A percentile compares a stretch with the other conserved stretches of the same genome.
Conservation (phyloP, 2,329 filamentous ascomycete genomes). For the Colletotrichum tofieldiae region DNA sequence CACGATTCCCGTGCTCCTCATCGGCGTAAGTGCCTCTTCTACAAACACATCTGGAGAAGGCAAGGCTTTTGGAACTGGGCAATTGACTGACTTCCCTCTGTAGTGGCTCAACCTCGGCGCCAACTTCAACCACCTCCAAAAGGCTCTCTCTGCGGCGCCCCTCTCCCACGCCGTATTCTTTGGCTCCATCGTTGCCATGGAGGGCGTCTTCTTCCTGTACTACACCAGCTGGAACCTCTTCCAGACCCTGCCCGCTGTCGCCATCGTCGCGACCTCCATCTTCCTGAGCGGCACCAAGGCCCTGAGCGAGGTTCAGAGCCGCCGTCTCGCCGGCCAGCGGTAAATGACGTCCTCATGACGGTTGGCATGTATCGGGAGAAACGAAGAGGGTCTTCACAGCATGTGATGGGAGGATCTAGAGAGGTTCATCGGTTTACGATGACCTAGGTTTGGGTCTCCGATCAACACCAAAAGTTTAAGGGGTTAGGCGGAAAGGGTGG, state of each 20-base stretch:
- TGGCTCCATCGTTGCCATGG: constrained; percentile 88
- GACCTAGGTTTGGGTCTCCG: not conserved
- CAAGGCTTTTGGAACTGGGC: constrained; percentile 17
- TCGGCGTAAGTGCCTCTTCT: constrained; percentile 69
- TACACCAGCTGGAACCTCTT: constrained; percentile 94
- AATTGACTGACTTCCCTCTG: constrained; percentile 45
- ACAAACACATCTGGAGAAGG: not conserved
- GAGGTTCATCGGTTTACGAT: not conserved
- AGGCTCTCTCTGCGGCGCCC: constrained; percentile 83
- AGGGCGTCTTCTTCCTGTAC: constrained; percentile 95
- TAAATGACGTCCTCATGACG: constrained; percentile 49
- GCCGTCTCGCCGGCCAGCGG: constrained; percentile 82
- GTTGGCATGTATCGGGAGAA: not conserved
- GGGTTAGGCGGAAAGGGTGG: not conserved
- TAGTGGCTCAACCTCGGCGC: constrained; percentile 88
- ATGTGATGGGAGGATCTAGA: not conserved
- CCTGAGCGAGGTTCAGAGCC: constrained; percentile 91
- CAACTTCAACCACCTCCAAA: constrained; percentile 83
- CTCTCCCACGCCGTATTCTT: constrained; percentile 89
- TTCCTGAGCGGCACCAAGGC: constrained; percentile 93
- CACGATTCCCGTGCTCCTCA: constrained; percentile 81
- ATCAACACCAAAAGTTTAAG: not conserved
- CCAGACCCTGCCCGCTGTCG: constrained; percentile 84
- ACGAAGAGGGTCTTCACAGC: not conserved
- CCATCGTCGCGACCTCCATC: constrained; percentile 77